Base-by-base conservation (phyloP, 2,329 filamentous ascomycete genomes). In the Erysiphe pulchra region DNA sequence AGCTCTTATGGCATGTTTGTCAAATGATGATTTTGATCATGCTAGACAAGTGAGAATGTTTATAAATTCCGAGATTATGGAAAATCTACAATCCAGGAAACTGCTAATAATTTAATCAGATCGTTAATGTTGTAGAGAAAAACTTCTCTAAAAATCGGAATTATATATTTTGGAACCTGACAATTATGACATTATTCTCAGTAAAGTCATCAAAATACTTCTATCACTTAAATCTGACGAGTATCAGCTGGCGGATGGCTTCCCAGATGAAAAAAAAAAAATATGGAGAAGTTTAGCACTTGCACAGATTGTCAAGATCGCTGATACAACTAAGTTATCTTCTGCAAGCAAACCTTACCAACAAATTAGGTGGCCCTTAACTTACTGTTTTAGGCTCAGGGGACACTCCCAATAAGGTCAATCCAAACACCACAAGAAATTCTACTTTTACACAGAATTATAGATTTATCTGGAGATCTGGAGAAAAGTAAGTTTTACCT, bases 381-480 rank as follows among this genome's bases (percentile, higher is more conserved):
- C 28, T 40, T n/a, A 38, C 36, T 31, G 28, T 34, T 17, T n/a
- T 37, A 45, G 16, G 38, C 30, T 18, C 42, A 32, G 11, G 32
- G 28, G 32, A 39, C 50, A 40, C 48, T 57, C 17, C 56, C 56
- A 24, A 28, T 51, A 24, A 51, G 53, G n/a, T 53, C 57, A 13
- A 53, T 60, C n/a, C 56, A 60, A 16, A 55, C 52, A 14, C 54
- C 57, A 33, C 57, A 60, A 47, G 58, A 60, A 45, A 42, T 59
- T 9, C 46, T 58, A 14, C 50, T 60, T 7, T 45, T 58, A 17
- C 54, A 59, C 16, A 52, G 54, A 36, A 52, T 59, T 30, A 49
- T 54, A 16, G 48, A 51, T 32, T 45, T 45, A 8, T 51, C 53
- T 45, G 52, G 52, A 2, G 55, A 54, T 39, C 43, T 43, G 17